These are phyloP conservation scores for Lactarius sp. DNA, from an alignment of 768 basidiomycete genomes.

Conservation along the genomic window DNA sequence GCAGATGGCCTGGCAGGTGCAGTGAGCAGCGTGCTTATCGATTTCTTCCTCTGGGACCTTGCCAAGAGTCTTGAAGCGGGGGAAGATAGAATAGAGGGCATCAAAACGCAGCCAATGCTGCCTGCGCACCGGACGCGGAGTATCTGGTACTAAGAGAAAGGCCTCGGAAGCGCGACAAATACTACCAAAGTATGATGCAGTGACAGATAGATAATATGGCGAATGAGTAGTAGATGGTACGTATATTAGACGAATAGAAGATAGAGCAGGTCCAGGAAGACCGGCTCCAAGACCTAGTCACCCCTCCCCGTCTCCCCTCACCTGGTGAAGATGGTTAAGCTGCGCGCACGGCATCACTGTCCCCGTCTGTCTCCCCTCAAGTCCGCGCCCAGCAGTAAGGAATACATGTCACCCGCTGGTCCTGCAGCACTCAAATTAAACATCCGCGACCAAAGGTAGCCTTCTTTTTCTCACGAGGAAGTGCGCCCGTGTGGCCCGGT, in stretches of 20 bases:
- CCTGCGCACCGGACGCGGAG: conserved; percentile 79
- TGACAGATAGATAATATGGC: not conserved
- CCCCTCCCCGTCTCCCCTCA: no score
- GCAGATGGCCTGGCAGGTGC: conserved; percentile 24
- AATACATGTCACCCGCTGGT: no score
- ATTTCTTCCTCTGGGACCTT: conserved; percentile 89
- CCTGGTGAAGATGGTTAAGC: no score
- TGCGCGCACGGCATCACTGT: no score
- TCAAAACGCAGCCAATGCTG: conserved; percentile 48
- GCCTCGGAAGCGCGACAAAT: not conserved
- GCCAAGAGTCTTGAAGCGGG: conserved; percentile 70
- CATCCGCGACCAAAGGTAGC: no score
- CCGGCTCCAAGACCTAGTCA: no score
- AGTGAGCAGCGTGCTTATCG: conserved; percentile 76
- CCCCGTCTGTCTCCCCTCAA: no score
- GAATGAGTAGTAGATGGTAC: not conserved
- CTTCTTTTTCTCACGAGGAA: no score
- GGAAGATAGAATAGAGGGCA: conserved; percentile 52
- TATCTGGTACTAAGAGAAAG: conserved; percentile 66
- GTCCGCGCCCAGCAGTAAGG: no score
- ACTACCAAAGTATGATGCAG: not conserved
- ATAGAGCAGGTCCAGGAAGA: no score
- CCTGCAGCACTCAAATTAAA: no score
- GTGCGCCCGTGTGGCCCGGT: no score
- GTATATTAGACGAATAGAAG: not conserved